Evolutionary conservation across 2,329 filamentous ascomycete genomes (phyloP).

Genomic region (Capronia coronata): DNA sequence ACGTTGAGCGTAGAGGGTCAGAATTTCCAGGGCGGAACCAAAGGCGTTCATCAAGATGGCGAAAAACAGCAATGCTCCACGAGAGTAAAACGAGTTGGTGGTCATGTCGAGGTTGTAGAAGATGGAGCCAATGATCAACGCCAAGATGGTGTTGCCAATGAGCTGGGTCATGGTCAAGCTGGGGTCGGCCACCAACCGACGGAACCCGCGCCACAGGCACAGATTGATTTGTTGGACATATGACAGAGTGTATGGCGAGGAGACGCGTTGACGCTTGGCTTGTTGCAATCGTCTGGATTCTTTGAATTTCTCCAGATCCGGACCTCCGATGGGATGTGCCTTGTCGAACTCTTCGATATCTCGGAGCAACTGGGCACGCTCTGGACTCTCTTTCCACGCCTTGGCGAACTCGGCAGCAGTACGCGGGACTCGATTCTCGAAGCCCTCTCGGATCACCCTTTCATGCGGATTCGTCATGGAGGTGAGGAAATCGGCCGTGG

Average conservation of each 20-base stretch:
- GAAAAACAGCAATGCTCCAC: constrained; percentile 59
- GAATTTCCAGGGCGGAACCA: constrained; percentile 59
- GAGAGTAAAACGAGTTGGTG: constrained; percentile 57
- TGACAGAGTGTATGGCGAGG: constrained; percentile 52
- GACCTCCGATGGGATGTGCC: constrained; percentile 40
- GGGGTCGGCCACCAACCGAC: constrained; percentile 60
- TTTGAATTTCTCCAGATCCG: constrained; percentile 37
- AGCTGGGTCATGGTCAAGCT: constrained; percentile 59
- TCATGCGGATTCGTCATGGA: constrained; percentile 61
- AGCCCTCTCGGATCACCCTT: constrained; percentile 52
- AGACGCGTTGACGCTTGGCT: constrained; percentile 41
- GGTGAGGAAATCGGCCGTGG: constrained; percentile 65
- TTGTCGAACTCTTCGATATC: constrained; percentile 43
- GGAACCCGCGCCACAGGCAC: constrained; percentile 55
- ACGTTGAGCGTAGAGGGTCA: constrained; percentile 77
- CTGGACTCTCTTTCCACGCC: constrained; percentile 50
- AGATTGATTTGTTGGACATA: constrained; percentile 52
- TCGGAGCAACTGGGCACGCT: constrained; percentile 38
- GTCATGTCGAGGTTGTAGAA: constrained; percentile 59
- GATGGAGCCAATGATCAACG: constrained; percentile 58
- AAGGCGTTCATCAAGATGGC: constrained; percentile 57
- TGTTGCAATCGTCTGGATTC: constrained; percentile 40
- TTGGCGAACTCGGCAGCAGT: constrained; percentile 63
- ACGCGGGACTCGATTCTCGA: constrained; percentile 57
- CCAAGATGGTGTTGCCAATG: constrained; percentile 51